These are phyloP conservation scores for Delitschia confertaspora DNA, from an alignment of 495 filamentous ascomycete species.

Conservation along the genomic window DNA sequence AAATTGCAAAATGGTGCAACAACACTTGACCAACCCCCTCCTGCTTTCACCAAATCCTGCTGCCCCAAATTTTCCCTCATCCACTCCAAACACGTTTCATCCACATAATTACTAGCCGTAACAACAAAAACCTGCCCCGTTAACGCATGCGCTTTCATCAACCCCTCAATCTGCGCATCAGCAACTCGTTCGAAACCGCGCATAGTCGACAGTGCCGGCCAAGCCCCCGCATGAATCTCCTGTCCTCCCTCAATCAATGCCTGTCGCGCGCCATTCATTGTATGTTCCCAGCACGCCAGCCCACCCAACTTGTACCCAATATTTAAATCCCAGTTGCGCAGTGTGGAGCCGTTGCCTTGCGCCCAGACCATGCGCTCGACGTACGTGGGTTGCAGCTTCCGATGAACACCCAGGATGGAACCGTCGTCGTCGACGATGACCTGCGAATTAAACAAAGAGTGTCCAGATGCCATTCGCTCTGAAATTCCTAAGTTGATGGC, in stretches of 20 bases:
- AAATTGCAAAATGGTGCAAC: slow-evolving; percentile 27
- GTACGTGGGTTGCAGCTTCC: slow-evolving; percentile 44
- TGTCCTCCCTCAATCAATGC: slow-evolving; percentile 36
- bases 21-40: slow-evolving; percentile 34
- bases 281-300: slow-evolving; percentile 45
- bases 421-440: slow-evolving; percentile 37
- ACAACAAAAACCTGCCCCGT: slow-evolving; percentile 39
- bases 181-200: slow-evolving; percentile 33
- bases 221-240: slow-evolving; percentile 37
- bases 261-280: slow-evolving; percentile 40
- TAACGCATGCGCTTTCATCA: slow-evolving; percentile 40
- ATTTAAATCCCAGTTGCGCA: slow-evolving; percentile 22
- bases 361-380: slow-evolving; percentile 41
- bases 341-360: slow-evolving; percentile 37
- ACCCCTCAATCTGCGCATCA: slow-evolving; percentile 38
- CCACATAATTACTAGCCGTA: slow-evolving; percentile 37
- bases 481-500: slow-evolving; percentile 36
- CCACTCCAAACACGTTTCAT: slow-evolving; percentile 36
- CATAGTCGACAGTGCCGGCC: slow-evolving; percentile 37
- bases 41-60: slow-evolving; percentile 36
- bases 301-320: slow-evolving; percentile 37
- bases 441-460: slow-evolving; percentile 40
- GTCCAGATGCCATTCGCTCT: slow-evolving; percentile 34
- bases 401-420: slow-evolving; percentile 39
- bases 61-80: slow-evolving; percentile 37